A percentile compares a stretch with the other conserved stretches of the same genome.
Conservation (phyloP, 495 filamentous ascomycete species). For the Penicillium arizonense region DNA sequence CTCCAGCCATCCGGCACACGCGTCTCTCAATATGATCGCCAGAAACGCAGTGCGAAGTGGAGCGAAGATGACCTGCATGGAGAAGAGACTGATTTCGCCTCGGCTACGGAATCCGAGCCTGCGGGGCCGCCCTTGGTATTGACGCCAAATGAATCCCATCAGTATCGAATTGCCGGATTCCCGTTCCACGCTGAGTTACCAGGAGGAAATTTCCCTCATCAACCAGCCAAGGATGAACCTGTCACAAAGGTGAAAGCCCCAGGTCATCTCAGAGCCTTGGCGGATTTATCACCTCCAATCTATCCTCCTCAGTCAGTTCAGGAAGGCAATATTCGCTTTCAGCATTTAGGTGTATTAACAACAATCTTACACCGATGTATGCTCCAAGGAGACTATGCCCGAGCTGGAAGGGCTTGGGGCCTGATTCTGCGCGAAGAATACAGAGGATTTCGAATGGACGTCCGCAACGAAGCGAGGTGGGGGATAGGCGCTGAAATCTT, state of each 20-base stretch:
- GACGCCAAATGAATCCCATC: constrained; percentile 44
- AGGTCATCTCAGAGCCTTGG: constrained; percentile 19
- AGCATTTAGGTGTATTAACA: constrained; percentile 60
- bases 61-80: constrained; percentile 23
- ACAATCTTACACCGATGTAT: constrained; percentile 62
- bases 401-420: constrained; percentile 64
- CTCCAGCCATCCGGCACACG: constrained; percentile 36
- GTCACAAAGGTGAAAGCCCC: constrained; percentile 9
- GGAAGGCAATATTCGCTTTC: constrained; percentile 44
- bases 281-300: constrained; percentile 31
- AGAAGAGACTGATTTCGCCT: constrained; percentile 36
- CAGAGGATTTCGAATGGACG: constrained; percentile 50
- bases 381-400: constrained; percentile 56
- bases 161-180: constrained; percentile 49
- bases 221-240: constrained; percentile 14
- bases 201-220: constrained; percentile 45
- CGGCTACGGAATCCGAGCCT: constrained; percentile 22
- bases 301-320: constrained; percentile 38
- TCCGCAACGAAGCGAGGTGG: constrained; percentile 57
- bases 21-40: constrained; percentile 35
- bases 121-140: constrained; percentile 30
- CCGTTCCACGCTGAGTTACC: constrained; percentile 43
- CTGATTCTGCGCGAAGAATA: constrained; percentile 58
- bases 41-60: constrained; percentile 36
- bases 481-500: constrained; percentile 70